Evolutionary conservation across 2,329 filamentous ascomycete genomes (phyloP).

Genomic region (Microsporum audouinii): DNA sequence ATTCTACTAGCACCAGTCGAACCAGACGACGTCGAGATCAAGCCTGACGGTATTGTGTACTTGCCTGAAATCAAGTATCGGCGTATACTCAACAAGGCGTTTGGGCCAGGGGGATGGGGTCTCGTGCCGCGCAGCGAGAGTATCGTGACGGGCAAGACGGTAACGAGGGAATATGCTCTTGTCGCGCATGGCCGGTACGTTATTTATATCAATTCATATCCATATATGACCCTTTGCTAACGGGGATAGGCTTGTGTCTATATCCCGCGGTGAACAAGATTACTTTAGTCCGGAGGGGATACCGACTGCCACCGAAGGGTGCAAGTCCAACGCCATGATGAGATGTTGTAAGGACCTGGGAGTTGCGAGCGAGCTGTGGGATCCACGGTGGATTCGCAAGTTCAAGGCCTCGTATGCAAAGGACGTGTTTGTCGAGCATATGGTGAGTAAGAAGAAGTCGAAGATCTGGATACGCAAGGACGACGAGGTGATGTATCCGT

Average conservation of each 20-base stretch:
- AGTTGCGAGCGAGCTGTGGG: slow-evolving; percentile 91
- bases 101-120: slow-evolving; percentile 93
- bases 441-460: slow-evolving; percentile 72
- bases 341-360: slow-evolving; percentile 97
- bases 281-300: slow-evolving; percentile 87
- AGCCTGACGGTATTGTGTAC: slow-evolving; percentile 93
- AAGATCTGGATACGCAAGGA: slow-evolving; percentile 82
- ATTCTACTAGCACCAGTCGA: slow-evolving; percentile 58
- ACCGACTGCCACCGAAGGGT: slow-evolving; percentile 87
- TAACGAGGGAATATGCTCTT: slow-evolving; percentile 87
- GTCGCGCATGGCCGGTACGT: slow-evolving; percentile 71
- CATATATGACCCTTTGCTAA: slow-evolving; percentile 9
- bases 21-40: slow-evolving; percentile 78
- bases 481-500: slow-evolving; percentile 57
- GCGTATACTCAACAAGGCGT: slow-evolving; percentile 75
- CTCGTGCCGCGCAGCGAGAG: slow-evolving; percentile 78
- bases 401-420: slow-evolving; percentile 65
- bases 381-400: slow-evolving; percentile 75
- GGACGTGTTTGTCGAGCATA: slow-evolving; percentile 84
- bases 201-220: background rate
- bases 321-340: slow-evolving; percentile 95
- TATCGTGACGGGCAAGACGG: slow-evolving; percentile 65
- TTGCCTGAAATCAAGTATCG: slow-evolving; percentile 97
- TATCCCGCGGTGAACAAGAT: slow-evolving; percentile 86
- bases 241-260: slow-evolving; percentile 64